Evolutionary conservation across 2,329 filamentous ascomycete species (phyloP).

Genomic region (Calycina herbarum): DNA sequence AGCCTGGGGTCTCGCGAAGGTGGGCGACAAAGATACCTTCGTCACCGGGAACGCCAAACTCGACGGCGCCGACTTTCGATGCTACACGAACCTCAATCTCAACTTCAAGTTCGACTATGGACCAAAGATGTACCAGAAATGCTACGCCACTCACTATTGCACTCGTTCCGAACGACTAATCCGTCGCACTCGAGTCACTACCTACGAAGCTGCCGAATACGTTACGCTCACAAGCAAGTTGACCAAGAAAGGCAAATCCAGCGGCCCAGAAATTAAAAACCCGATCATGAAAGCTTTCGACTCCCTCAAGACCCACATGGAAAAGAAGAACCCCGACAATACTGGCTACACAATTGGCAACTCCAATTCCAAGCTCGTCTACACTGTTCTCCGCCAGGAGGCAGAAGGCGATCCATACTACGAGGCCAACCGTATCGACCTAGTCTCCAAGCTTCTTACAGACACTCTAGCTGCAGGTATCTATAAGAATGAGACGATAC

Average conservation of each 20-base stretch:
- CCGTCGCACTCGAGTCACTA: conserved; percentile 6
- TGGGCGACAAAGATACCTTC: conserved; percentile 3
- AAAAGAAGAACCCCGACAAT: background rate
- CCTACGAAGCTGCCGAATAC: background rate
- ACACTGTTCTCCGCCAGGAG: background rate
- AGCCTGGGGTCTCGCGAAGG: background rate
- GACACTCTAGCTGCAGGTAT: background rate
- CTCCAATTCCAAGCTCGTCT: background rate
- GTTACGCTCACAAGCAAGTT: background rate
- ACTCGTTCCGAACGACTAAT: conserved; percentile 5
- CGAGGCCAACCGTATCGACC: conserved; percentile 1
- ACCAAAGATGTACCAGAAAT: conserved; percentile 6
- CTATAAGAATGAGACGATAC: background rate
- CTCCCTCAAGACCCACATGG: background rate
- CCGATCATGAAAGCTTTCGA: background rate
- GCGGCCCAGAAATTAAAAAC: background rate
- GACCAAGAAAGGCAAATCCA: background rate
- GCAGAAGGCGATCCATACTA: conserved; percentile 8
- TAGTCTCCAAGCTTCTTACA: background rate
- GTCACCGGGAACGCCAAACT: conserved; percentile 1
- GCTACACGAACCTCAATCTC: background rate
- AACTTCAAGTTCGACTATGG: conserved; percentile 5
- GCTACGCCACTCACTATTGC: conserved; percentile 8
- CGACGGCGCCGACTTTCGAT: conserved; percentile 5
- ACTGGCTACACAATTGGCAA: background rate